phyloP scores from a whole-genome alignment of 305 asterid genomes.

The Plantago lanceolata region DNA sequence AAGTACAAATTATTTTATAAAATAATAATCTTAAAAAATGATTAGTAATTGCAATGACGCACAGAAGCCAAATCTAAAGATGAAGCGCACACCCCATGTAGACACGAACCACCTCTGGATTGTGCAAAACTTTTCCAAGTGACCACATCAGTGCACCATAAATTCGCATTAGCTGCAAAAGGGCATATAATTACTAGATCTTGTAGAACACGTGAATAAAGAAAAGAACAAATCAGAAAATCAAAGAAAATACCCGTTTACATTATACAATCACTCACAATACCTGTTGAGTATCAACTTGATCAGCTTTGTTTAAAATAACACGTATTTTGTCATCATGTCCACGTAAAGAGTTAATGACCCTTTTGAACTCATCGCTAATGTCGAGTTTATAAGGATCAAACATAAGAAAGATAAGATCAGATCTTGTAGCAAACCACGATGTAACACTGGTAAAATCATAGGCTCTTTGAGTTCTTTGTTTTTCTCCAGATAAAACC shows the following conservation, averaged over 20 bases:
- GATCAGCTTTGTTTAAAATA: conserved; percentile 90
- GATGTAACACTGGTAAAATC: conserved; percentile 94
- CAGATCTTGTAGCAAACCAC: conserved; percentile 96
- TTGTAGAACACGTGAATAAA: background rate
- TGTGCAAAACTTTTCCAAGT: conserved; percentile 84
- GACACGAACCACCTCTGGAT: conserved; percentile 92
- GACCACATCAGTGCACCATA: conserved; percentile 99
- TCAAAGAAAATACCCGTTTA: background rate
- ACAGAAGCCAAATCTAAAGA: background rate
- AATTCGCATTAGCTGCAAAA: conserved; percentile 77
- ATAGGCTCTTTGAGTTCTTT: conserved; percentile 81
- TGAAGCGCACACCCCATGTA: conserved; percentile 68
- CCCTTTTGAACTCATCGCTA: conserved; percentile 89
- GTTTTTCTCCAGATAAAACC: conserved; percentile 93
- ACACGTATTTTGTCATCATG: conserved; percentile 93
- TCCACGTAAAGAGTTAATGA: conserved; percentile 80
- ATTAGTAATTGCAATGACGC: background rate
- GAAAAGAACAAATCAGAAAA: conserved; percentile 11
- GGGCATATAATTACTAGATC: conserved; percentile 4
- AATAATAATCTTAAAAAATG: background rate
- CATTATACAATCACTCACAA: conserved; percentile 17
- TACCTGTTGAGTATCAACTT: conserved; percentile 93
- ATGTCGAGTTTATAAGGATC: conserved; percentile 96
- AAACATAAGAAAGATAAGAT: conserved; percentile 74
- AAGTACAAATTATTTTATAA: background rate